Evolutionary conservation across 139 green algal genomes (phyloP), one percentile per base, ranked within the genome.

Genomic region (Bryopsis sp.): DNA sequence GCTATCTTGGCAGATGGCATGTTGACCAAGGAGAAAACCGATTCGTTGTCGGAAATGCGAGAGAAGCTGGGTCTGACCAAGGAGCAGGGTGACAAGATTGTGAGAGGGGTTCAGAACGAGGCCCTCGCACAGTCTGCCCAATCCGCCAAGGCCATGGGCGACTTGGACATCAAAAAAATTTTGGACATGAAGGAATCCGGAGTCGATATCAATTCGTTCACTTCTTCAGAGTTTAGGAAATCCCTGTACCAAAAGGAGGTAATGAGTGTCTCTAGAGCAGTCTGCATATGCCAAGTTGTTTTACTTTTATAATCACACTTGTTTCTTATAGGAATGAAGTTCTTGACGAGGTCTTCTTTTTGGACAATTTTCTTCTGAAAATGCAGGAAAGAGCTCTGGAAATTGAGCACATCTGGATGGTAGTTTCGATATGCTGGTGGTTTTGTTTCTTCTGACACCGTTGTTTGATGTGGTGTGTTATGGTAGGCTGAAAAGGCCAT

Each of bases 1-100:
- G 31, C 26, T 11, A 39, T 39, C 6, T 34, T 77, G 33, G 33
- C 22, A 28, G 72, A 71, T 26, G 60, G 58, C 22, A 26, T 28
- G 24, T 46, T 77, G 70, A 77, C 72, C 22, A 71, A 77, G 70
- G 72, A 77, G 70, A 73, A 74, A 43, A 77, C 50, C 24, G 72
- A 76, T 35, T 46, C 47, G 11, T 69, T 77, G 35, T 76, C 58
- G 26, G 67, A 77, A 31, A 71, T 77, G 58, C 54, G 66, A 43
- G n/a, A 26, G 32, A 74, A 77, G 64, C 59, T 77, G 60, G 72
- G 72, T 4, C 36, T 77, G 38, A 47, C 47, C 4, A 39, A 76
- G 15, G 61, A 39, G 39, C 37, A 61, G 19, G 72, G 67, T 5
- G 33, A 73, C 15, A 77, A 69, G 33, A 64, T 77, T 33, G 77